Evolutionary conservation across 768 basidiomycete species (phyloP), one percentile per base, ranked within the genome.

Genomic region (Tricholoma flavovirens): DNA sequence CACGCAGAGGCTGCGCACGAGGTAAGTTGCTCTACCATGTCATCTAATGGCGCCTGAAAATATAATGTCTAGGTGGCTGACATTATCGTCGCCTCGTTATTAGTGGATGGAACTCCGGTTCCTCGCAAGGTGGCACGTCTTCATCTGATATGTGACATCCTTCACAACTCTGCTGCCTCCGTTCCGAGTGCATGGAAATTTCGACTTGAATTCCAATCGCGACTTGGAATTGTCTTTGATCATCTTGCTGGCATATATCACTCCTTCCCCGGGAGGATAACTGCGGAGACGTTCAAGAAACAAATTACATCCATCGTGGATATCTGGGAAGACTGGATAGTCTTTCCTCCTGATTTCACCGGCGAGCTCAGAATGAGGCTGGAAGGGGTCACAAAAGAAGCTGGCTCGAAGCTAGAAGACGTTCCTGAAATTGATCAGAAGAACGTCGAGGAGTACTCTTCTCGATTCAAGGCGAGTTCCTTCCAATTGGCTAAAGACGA

Each of bases 321-420:
- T 64, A 87, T 98, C 29, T 98, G 97, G 94, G 97, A 98, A 66
- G 88, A 97, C 67, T 96, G 95, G 94, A 95, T 98, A 56, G 90
- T 98, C 30, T 98, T 98, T 67, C 79, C 91, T 52, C 89, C 88
- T 2, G 90, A 95, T 54, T 90, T 89, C 64, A 94, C 90, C 0
- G 66, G 78, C 2, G 84, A 87, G 62, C 77, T 96, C 14, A 78
- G 92, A 22, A 71, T 71, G 53, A 77, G 93, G 55, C 77, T 98
- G 49, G 90, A 95, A 49, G 91, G 91, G 1, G 67, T 69, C 19
- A 51, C 68, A 5, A 65, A 69, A 22, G 68, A 71, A 0, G 67
- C 71, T 19, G 55, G 63, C 35, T 58, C 62, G n/a, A 58, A 63
- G 42, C 60, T 65, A 21, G 67, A 68, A 55, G 73, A 75, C 21